These are phyloP conservation scores for Dendrothele bispora DNA, from an alignment of 768 basidiomycete genomes.

Conservation along the genomic window DNA sequence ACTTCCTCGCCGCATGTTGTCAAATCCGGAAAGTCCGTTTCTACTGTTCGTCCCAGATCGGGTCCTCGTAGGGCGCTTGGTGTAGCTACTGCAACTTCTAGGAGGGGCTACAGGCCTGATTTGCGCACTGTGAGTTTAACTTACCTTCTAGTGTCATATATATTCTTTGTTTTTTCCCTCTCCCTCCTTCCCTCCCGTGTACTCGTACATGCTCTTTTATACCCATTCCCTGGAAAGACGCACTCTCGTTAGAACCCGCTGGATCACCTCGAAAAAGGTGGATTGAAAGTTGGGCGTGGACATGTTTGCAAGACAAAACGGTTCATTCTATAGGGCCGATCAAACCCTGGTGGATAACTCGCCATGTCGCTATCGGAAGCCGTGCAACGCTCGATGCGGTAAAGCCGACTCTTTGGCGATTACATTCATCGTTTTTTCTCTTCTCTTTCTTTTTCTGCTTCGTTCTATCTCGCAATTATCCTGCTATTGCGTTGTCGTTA, in stretches of 20 bases:
- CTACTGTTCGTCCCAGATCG: conserved; percentile 64
- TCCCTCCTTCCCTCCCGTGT: conserved; percentile 10
- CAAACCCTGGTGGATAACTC: conserved; percentile 58
- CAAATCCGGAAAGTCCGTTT: conserved; percentile 43
- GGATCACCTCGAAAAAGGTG: conserved; percentile 58
- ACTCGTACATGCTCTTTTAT: not conserved
- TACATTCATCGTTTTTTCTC: conserved; percentile 38
- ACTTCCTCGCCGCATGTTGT: conserved; percentile 55
- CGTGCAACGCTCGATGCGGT: conserved; percentile 61
- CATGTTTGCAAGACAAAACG: conserved; percentile 81
- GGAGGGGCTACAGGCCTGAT: conserved; percentile 76
- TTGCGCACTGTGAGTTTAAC: conserved; percentile 66
- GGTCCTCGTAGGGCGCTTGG: conserved; percentile 72
- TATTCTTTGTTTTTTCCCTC: conserved; percentile 1
- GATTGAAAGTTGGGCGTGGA: conserved; percentile 90
- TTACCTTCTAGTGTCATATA: conserved; percentile 10
- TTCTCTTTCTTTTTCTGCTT: conserved; percentile 13
- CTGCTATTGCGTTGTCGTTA: too few species aligned
- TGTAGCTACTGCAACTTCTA: conserved; percentile 57
- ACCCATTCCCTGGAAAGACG: conserved; percentile 29
- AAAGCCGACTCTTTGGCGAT: conserved; percentile 73
- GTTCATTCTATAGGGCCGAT: conserved; percentile 51
- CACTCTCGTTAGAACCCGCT: conserved; percentile 94
- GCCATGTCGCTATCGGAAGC: conserved; percentile 80
- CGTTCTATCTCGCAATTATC: too few species aligned